phyloP scores from a whole-genome alignment of 108 stramenopile genomes.

The Nitzschia sp. region DNA sequence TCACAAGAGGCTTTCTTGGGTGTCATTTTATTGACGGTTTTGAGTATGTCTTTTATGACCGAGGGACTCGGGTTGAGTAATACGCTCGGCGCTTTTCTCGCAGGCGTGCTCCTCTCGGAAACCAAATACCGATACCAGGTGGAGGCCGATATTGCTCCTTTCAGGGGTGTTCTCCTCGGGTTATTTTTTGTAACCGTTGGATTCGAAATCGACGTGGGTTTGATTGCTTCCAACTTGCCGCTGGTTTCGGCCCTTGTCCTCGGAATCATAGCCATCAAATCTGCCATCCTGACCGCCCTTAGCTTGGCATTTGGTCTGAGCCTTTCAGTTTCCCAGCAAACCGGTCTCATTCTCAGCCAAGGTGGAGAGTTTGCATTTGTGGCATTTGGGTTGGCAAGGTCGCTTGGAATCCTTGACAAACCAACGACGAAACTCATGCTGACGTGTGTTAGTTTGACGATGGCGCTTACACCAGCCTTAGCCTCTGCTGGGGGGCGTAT shows the following conservation, averaged over 20 bases:
- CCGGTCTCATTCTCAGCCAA: constrained; percentile 90
- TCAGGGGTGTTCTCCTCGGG: constrained; percentile 92
- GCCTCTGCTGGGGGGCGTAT: constrained; percentile 65
- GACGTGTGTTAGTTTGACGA: constrained; percentile 93
- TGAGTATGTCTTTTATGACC: constrained; percentile 93
- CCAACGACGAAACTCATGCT: constrained; percentile 86
- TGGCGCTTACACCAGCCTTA: constrained; percentile 91
- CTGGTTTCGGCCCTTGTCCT: constrained; percentile 71
- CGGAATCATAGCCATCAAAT: constrained; percentile 88
- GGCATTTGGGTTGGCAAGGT: constrained; percentile 90
- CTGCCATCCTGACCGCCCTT: constrained; percentile 64
- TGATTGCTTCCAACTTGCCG: constrained; percentile 73
- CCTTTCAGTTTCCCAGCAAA: constrained; percentile 79
- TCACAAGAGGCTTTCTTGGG: constrained; percentile 96
- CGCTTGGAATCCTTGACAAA: constrained; percentile 76
- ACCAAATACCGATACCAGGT: constrained; percentile 96
- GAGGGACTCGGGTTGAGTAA: constrained; percentile 94
- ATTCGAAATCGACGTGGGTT: constrained; percentile 89
- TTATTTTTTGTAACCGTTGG: constrained; percentile 97
- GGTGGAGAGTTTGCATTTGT: constrained; percentile 99
- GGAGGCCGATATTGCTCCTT: constrained; percentile 95
- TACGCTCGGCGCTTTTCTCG: constrained; percentile 96
- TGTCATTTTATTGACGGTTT: constrained; percentile 87
- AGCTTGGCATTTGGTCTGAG: constrained; percentile 83
- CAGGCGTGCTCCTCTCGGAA: constrained; percentile 91